Base-by-base conservation (phyloP, 2,329 filamentous ascomycete genomes). In the Botrytis porri region DNA sequence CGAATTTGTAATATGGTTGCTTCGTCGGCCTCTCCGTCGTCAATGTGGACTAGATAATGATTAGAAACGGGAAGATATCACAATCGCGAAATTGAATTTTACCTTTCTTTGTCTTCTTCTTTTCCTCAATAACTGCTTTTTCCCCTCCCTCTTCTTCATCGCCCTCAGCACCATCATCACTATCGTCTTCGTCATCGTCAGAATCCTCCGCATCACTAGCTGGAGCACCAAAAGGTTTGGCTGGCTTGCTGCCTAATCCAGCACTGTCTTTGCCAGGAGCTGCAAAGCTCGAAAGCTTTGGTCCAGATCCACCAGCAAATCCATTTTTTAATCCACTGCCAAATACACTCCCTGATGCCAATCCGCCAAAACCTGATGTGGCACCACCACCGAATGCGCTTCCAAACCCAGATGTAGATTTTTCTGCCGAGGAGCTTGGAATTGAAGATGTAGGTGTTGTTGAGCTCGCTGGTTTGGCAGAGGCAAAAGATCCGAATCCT, bases 1-100 rank as follows among this genome's bases (percentile, higher is more conserved):
- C 95, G 91, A 74, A 92, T 89, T 62, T 89, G 88, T 80, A 95
- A 88, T 66, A 93, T 84, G 2, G 92, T 95, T 32, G 86, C 86
- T 81, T 98, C 95, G 66, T 90, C 90, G 78, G 94, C 90, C 83
- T 98, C 95, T 72, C 95, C 95, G 69, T 96, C 95, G 80, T 97
- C 92, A 60, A 95, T 88, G 65, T 84, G 84, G 41, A 90, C 89
- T 73, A 63, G 18, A 37, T 67, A 32, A 69, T 62, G 60, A 41
- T 51, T 35, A 66, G 61, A 48, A 59, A 39, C n/a, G 35, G 25
- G 18, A 66, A 54, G 7, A 35, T 41, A 45, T 9, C 41, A 35
- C 14, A 48, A 37, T 22, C 9, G 10, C 32, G 57, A 25, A 57
- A 59, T 25, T 35, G 12, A 41, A 54, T 64, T 82, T 83, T 84